Evolutionary conservation across 306 rosid species (phyloP).

Genomic region (Casuarina equisetifolia): DNA sequence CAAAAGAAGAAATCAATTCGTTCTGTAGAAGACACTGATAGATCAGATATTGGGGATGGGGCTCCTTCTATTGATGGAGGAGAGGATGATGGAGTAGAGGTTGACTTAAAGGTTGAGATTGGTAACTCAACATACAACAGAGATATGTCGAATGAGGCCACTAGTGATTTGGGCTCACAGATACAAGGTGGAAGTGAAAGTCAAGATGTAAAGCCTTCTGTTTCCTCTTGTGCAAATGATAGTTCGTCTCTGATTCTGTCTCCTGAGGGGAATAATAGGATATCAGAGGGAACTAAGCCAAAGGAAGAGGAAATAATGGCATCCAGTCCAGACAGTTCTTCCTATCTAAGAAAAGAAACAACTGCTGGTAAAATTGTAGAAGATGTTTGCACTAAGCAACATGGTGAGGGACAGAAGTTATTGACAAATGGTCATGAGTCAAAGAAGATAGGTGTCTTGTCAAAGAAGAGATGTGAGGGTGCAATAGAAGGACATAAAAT

Average conservation of each 20-base stretch:
- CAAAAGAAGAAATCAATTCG: conserved; percentile 58
- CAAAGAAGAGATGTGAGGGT: conserved; percentile 49
- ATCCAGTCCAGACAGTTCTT: conserved; percentile 28
- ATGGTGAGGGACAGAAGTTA: conserved; percentile 40
- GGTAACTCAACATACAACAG: conserved; percentile 40
- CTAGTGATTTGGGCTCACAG: conserved; percentile 41
- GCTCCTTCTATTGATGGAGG: conserved; percentile 56
- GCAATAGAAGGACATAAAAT: conserved; percentile 42
- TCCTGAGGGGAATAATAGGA: conserved; percentile 45
- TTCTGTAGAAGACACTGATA: conserved; percentile 59
- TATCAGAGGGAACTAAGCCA: conserved; percentile 30
- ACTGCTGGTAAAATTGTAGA: conserved; percentile 31
- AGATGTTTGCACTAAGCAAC: conserved; percentile 40
- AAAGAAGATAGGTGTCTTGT: conserved; percentile 48
- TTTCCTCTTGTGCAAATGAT: conserved; percentile 40
- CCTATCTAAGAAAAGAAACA: conserved; percentile 23
- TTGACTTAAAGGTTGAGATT: conserved; percentile 47
- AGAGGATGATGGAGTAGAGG: conserved; percentile 53
- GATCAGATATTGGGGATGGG: conserved; percentile 60
- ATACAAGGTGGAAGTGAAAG: conserved; percentile 48
- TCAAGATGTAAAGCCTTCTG: conserved; percentile 46
- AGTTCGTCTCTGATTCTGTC: conserved; percentile 47
- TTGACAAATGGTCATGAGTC: conserved; percentile 53
- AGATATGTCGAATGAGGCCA: conserved; percentile 34
- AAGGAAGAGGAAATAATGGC: conserved; percentile 41